These are phyloP conservation scores for Saccharomycopsis selenospora DNA, from an alignment of 805 yeast genomes.

Conservation along the genomic window DNA sequence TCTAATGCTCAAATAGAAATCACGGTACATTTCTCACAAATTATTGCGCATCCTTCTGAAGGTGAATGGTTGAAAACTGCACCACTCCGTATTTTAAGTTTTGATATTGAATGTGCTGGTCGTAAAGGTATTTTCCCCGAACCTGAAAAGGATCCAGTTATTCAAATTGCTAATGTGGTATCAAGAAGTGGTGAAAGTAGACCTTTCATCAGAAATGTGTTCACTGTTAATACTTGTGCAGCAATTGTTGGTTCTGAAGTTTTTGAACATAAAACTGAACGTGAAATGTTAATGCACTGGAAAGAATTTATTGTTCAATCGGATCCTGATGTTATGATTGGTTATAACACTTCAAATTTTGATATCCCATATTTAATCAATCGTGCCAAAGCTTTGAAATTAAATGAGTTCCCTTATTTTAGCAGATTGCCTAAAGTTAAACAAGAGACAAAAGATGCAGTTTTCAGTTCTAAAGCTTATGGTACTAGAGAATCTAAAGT, in stretches of 20 bases:
- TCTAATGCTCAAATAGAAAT: constrained; percentile 88
- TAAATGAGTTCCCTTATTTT: constrained; percentile 72
- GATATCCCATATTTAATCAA: constrained; percentile 90
- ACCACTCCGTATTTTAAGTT: constrained; percentile 85
- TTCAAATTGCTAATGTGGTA: constrained; percentile 95
- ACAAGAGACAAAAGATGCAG: constrained; percentile 75
- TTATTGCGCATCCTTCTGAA: constrained; percentile 78
- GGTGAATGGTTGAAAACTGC: constrained; percentile 93
- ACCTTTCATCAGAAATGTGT: constrained; percentile 91
- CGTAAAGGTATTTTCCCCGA: constrained; percentile 96
- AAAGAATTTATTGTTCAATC: constrained; percentile 71
- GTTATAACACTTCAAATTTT: constrained; percentile 90
- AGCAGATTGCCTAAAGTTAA: constrained; percentile 62
- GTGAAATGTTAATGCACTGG: constrained; percentile 82
- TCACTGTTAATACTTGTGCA: constrained; percentile 85
- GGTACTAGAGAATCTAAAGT: constrained; percentile 93
- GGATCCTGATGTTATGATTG: constrained; percentile 96
- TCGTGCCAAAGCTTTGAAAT: constrained; percentile 68
- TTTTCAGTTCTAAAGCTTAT: constrained; percentile 89
- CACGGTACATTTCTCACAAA: constrained; percentile 53
- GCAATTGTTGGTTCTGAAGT: constrained; percentile 93
- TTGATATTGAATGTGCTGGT: constrained; percentile 98
- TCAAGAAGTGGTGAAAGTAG: constrained; percentile 72
- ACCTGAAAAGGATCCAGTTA: constrained; percentile 86
- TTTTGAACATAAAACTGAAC: constrained; percentile 65